phyloP scores from a whole-genome alignment of 2,329 filamentous ascomycete genomes.

The Ambrosiella cleistominuta region DNA sequence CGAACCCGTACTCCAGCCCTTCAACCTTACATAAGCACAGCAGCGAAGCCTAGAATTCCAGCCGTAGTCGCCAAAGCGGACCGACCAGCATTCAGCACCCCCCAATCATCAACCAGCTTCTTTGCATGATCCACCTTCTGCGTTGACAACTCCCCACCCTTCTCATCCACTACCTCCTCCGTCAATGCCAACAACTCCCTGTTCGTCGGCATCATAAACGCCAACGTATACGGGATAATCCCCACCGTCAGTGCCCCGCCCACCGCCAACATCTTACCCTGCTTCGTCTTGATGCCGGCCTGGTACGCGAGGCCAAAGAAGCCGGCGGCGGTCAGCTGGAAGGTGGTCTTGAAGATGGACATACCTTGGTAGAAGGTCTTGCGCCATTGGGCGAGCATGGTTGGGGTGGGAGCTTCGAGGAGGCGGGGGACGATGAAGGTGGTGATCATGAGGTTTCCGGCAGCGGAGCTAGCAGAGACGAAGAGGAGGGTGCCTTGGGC shows the following conservation, averaged over 20 bases:
- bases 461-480: background rate
- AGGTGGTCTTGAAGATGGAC: constrained; percentile 3
- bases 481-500: constrained; percentile 5
- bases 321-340: background rate
- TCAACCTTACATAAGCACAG: constrained; percentile 1
- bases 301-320: constrained; percentile 3
- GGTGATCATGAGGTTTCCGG: constrained; percentile 13
- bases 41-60: constrained; percentile 2
- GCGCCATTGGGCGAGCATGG: constrained; percentile 11
- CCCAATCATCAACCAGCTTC: constrained; percentile 9
- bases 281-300: background rate
- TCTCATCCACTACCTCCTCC: background rate
- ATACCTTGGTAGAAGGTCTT: constrained; percentile 1
- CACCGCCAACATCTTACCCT: background rate
- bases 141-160: background rate
- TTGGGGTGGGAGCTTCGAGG: constrained; percentile 6
- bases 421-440: constrained; percentile 12
- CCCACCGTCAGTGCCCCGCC: background rate
- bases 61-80: constrained; percentile 1
- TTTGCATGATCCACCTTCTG: background rate
- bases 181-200: constrained; percentile 5
- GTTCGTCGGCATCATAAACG: constrained; percentile 7
- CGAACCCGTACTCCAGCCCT: background rate
- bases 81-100: constrained; percentile 9
- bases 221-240: constrained; percentile 7